Base-by-base conservation (phyloP, 2,329 filamentous ascomycete genomes). In the Fusarium nematophilum region DNA sequence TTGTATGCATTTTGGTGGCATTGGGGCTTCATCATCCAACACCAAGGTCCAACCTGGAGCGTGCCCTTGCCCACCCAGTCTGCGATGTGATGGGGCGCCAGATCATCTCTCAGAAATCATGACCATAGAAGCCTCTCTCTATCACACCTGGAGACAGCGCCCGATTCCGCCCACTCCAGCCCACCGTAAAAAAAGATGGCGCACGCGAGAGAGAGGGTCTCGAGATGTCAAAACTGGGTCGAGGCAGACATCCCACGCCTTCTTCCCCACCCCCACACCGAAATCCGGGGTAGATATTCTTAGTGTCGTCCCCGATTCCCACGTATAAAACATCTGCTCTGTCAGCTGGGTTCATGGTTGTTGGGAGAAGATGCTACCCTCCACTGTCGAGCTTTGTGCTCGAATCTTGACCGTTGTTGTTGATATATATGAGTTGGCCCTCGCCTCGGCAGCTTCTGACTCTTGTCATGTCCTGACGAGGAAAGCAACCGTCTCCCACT, bases 231-330 rank as follows among this genome's bases (percentile, higher is more conserved):
- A 63, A 51, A 57, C 64, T 46, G 60, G 59, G 51, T 43, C 53
- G 56, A 53, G 44, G 47, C 48, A 37, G 40, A 44, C 62, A 65
- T 65, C 55, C 63, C 52, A 49, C 62, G 62, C 31, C 60, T 42
- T 15, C 23, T 59, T 58, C 65, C 62, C 66, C 66, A 62, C 66
- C 66, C 66, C 66, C 66, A 68, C 61, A 64, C 37, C 33, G 31
- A 30, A 64, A 65, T 64, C 61, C 33, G 61, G 61, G 61, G 61
- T 64, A 64, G 25, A 34, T 55, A 48, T 62, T 58, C 37, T 53
- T 64, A 54, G 60, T 62, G 21, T 4, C 21, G 6, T 36, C 56
- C n/a, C n/a, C n/a, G n/a, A n/a, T n/a, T n/a, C n/a, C n/a, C 47
- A 62, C 51, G 43, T 57, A 42, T 64, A 47, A 64, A 47, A 39